These are phyloP conservation scores for Clavaria fumosa DNA, from an alignment of 768 basidiomycete species.

Conservation along the genomic window DNA sequence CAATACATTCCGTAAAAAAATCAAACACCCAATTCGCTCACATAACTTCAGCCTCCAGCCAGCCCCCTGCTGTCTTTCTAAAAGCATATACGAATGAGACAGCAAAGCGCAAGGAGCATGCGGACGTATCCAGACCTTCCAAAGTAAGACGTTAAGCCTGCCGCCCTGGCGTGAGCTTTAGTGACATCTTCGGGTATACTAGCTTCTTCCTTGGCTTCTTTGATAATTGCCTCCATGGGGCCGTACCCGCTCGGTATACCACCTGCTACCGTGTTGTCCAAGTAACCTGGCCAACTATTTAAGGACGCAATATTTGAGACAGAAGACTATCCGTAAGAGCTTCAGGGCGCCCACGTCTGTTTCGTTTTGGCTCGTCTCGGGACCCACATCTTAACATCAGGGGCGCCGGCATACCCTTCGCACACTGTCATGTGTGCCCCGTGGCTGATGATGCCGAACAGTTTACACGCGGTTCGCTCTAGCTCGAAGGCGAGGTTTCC, in stretches of 20 bases:
- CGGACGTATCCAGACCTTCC: slow-evolving; percentile 32
- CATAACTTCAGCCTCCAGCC: slow-evolving; percentile 83
- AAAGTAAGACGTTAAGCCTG: slow-evolving; percentile 73
- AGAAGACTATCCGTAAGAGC: neutral
- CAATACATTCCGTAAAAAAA: too few species aligned
- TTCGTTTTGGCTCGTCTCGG: slow-evolving; percentile 78
- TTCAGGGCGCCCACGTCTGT: slow-evolving; percentile 48
- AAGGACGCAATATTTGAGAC: neutral
- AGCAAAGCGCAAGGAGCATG: neutral
- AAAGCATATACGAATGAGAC: neutral
- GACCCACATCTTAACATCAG: slow-evolving; percentile 59
- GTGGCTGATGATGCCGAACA: slow-evolving; percentile 85
- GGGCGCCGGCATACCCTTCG: slow-evolving; percentile 20
- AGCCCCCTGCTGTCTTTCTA: slow-evolving; percentile 44
- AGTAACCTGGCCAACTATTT: slow-evolving; percentile 61
- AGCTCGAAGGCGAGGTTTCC: slow-evolving; percentile 71
- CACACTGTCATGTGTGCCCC: slow-evolving; percentile 85
- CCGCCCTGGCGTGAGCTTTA: slow-evolving; percentile 36
- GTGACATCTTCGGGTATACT: slow-evolving; percentile 58
- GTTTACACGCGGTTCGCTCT: slow-evolving; percentile 76
- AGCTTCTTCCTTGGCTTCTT: slow-evolving; percentile 91
- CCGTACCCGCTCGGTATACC: slow-evolving; percentile 75
- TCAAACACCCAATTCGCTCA: slow-evolving; percentile 29
- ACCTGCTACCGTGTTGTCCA: slow-evolving; percentile 88
- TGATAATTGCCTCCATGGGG: slow-evolving; percentile 60